phyloP scores from a whole-genome alignment of 2,329 filamentous ascomycete species.

The Ceratocystis ficicola region DNA sequence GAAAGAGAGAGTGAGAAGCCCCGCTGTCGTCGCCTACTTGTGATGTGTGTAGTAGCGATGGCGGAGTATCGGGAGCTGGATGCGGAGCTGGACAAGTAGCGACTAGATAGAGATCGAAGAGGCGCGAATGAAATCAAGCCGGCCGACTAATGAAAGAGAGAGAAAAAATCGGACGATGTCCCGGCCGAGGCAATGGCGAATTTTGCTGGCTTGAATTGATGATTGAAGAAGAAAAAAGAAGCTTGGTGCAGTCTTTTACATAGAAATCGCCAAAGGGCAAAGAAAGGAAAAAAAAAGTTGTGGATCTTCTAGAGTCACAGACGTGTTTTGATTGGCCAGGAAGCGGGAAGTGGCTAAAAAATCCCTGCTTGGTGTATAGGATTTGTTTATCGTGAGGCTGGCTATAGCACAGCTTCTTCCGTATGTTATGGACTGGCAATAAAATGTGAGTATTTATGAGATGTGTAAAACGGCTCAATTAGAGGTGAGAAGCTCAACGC shows the following conservation, averaged over 20 bases:
- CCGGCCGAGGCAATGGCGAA: no score
- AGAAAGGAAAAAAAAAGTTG: neutral
- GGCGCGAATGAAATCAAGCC: no score
- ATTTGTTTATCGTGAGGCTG: neutral
- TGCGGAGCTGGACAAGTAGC: neutral
- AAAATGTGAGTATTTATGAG: neutral
- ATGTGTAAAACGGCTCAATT: neutral
- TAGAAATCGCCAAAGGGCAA: neutral
- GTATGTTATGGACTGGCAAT: neutral
- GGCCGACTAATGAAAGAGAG: neutral
- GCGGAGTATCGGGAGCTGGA: neutral
- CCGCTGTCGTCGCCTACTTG: neutral
- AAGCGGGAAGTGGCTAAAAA: neutral
- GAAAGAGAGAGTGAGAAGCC: neutral
- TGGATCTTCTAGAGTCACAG: neutral
- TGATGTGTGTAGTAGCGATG: neutral
- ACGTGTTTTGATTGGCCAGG: neutral
- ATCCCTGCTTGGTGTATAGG: neutral
- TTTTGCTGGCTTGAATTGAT: neutral
- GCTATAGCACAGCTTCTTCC: slow-evolving; percentile 3
- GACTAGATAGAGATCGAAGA: no score
- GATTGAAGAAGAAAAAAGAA: neutral
- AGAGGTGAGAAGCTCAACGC: neutral
- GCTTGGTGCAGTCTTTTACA: neutral
- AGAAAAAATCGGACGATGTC: neutral